These are phyloP conservation scores for Hyphopichia khmerensis DNA, from an alignment of 1,139 yeast species.

Conservation along the genomic window DNA sequence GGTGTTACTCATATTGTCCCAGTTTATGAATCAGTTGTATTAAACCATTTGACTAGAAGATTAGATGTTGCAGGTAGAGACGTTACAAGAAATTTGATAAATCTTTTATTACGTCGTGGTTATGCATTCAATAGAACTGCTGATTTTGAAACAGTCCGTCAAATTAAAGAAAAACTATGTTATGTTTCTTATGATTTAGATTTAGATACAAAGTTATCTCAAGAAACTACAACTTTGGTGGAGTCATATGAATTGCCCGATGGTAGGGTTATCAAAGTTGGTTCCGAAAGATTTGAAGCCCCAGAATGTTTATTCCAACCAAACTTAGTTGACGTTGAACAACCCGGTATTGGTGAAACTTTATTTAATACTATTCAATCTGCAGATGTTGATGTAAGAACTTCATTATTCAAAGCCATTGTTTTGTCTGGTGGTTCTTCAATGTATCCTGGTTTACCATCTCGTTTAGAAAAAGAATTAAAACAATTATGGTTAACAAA, in stretches of 20 bases:
- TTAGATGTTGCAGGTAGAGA: slow-evolving; percentile 98
- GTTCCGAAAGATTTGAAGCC: slow-evolving; percentile 95
- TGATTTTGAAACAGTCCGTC: slow-evolving; percentile 97
- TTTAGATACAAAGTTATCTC: slow-evolving; percentile 81
- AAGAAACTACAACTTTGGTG: slow-evolving; percentile 91
- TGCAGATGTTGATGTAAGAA: slow-evolving; percentile 91
- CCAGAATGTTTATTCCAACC: slow-evolving; percentile 99
- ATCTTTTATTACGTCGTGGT: slow-evolving; percentile 87
- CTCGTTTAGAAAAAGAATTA: slow-evolving; percentile 90
- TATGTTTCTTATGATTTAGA: slow-evolving; percentile 93
- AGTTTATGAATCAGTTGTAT: slow-evolving; percentile 92
- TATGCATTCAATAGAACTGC: slow-evolving; percentile 98
- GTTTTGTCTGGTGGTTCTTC: slow-evolving; percentile 97
- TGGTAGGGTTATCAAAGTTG: slow-evolving; percentile 90
- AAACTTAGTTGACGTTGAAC: slow-evolving; percentile 93
- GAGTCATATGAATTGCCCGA: slow-evolving; percentile 93
- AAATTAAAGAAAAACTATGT: slow-evolving; percentile 93
- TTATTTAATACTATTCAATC: slow-evolving; percentile 89
- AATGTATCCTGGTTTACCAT: slow-evolving; percentile 98
- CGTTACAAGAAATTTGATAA: slow-evolving; percentile 91
- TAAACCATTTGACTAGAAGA: slow-evolving; percentile 88
- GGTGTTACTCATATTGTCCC: slow-evolving; percentile 96
- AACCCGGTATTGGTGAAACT: slow-evolving; percentile 93
- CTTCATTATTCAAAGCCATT: slow-evolving; percentile 85
- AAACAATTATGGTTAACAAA: slow-evolving; percentile 94